Conservation (phyloP, 1,284 basidiomycete species). For the Leccinum fallax region DNA sequence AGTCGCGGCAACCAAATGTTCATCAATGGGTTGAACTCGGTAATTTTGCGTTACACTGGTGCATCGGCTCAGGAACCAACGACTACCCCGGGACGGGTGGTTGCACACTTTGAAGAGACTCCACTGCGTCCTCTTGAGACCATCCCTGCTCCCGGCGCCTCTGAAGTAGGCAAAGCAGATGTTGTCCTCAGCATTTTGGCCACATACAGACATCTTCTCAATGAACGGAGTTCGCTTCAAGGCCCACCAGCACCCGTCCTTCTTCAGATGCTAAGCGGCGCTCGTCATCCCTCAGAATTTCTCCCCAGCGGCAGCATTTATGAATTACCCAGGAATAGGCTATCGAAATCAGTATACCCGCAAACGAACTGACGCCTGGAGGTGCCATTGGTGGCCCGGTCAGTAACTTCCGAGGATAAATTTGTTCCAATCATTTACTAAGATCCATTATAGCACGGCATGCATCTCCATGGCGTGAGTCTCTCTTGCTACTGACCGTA, state of each 20-base stretch:
- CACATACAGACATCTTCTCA: constrained; percentile 29
- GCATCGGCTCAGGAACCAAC: constrained; percentile 40
- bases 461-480: constrained; percentile 40
- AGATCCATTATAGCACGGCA: constrained; percentile 30
- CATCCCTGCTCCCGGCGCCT: constrained; percentile 35
- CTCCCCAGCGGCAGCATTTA: constrained; percentile 49
- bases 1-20: constrained; percentile 28
- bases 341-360: constrained; percentile 46
- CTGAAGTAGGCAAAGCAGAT: constrained; percentile 39
- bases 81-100: constrained; percentile 18
- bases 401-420: constrained; percentile 15
- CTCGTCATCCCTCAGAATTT: constrained; percentile 43
- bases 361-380: constrained; percentile 31
- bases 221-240: constrained; percentile 40
- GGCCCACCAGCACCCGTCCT: constrained; percentile 47
- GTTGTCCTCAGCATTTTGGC: constrained; percentile 35
- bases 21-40: constrained; percentile 40
- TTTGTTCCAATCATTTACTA: constrained; percentile 1
- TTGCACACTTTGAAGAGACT: constrained; percentile 35
- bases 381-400: constrained; percentile 40
- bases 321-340: constrained; percentile 47
- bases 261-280: constrained; percentile 55
- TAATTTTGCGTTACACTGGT: constrained; percentile 48
- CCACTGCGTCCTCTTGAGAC: constrained; percentile 33
- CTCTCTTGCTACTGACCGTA: not conserved